phyloP scores from a whole-genome alignment of 352 stramenopile genomes.

The Pythium oligandrum region DNA sequence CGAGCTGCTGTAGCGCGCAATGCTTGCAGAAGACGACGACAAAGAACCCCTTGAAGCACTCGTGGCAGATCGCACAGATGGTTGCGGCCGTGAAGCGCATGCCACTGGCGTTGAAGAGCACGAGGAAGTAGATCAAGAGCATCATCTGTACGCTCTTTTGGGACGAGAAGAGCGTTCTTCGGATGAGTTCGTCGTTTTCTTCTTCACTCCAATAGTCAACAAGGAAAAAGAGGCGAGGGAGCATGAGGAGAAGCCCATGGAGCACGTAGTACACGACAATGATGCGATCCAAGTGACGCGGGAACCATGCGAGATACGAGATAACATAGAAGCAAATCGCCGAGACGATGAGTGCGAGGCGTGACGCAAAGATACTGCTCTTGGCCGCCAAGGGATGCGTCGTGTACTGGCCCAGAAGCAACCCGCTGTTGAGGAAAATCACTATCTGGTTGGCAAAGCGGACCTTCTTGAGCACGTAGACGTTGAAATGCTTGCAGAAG shows the following conservation, averaged over 20 bases:
- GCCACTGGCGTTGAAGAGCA: conserved; percentile 58
- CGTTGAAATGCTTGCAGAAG: conserved; percentile 70
- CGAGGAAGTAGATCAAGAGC: conserved; percentile 46
- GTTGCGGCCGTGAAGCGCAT: conserved; percentile 66
- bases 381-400: conserved; percentile 23
- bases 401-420: conserved; percentile 48
- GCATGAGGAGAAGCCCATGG: conserved; percentile 36
- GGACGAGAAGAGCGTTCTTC: conserved; percentile 41
- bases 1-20: conserved; percentile 42
- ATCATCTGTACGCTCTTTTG: conserved; percentile 55
- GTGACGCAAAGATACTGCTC: conserved; percentile 36
- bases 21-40: conserved; percentile 44
- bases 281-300: conserved; percentile 39
- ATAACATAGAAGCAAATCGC: conserved; percentile 35
- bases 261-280: conserved; percentile 49
- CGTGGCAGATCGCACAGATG: conserved; percentile 38
- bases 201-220: conserved; percentile 19
- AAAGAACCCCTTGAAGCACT: conserved; percentile 41
- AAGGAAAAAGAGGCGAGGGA: conserved; percentile 48
- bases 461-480: conserved; percentile 70
- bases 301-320: conserved; percentile 41
- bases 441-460: conserved; percentile 44
- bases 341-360: conserved; percentile 30
- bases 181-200: conserved; percentile 13
- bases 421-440: conserved; percentile 32